These are phyloP conservation scores for Triticum turgidum DNA, from an alignment of 176 grass and related monocot species.

Conservation along the genomic window DNA sequence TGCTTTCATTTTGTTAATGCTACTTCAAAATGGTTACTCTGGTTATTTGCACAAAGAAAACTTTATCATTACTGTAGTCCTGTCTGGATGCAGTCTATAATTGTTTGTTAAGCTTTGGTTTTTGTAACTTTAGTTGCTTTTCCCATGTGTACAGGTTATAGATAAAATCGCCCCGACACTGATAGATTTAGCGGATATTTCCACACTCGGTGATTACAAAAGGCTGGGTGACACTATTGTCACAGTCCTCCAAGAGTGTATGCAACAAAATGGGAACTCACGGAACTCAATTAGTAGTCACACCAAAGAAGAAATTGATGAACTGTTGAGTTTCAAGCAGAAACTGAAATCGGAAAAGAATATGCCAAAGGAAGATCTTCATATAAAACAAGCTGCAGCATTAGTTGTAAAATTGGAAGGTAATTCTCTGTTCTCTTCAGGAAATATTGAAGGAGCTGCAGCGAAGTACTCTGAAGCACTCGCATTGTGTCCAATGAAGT, in stretches of 20 bases:
- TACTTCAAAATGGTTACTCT: conserved; percentile 10
- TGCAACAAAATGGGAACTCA: conserved; percentile 48
- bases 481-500: conserved; percentile 88
- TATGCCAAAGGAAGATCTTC: conserved; percentile 96
- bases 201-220: conserved; percentile 76
- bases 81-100: background rate
- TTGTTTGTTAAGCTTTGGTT: background rate
- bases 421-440: conserved; percentile 94
- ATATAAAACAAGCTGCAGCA: conserved; percentile 96
- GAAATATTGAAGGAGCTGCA: conserved; percentile 86
- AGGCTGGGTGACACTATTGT: conserved; percentile 79
- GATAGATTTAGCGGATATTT: conserved; percentile 80
- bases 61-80: background rate
- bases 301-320: conserved; percentile 80
- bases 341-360: conserved; percentile 81
- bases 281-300: conserved; percentile 48
- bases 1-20: conserved; percentile 14
- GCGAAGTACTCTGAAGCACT: conserved; percentile 97
- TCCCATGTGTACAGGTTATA: conserved; percentile 56
- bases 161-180: conserved; percentile 83
- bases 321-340: conserved; percentile 78
- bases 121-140: background rate
- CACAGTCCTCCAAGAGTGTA: conserved; percentile 69
- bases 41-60: background rate
- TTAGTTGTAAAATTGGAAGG: conserved; percentile 99